Evolutionary conservation across 495 filamentous ascomycete species (phyloP).

Genomic region (Staphylotrichum longicolle): DNA sequence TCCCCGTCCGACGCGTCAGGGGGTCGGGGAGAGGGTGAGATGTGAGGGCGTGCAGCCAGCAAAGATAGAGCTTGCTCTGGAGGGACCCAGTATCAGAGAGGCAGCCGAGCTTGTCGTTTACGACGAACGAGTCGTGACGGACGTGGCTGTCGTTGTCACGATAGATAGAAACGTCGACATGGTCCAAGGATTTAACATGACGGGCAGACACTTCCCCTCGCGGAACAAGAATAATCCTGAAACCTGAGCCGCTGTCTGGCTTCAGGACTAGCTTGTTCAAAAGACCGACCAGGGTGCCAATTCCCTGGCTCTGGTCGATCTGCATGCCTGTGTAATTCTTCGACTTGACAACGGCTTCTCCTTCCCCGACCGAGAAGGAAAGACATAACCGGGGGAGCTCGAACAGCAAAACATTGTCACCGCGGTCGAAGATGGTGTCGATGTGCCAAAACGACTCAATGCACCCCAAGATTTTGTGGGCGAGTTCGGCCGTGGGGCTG

Average conservation of each 20-base stretch:
- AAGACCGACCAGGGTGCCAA: constrained; percentile 55
- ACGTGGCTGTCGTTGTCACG: constrained; percentile 17
- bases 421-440: constrained; percentile 15
- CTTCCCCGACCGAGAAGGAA: constrained; percentile 13
- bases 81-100: constrained; percentile 53
- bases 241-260: constrained; percentile 5
- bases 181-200: constrained; percentile 24
- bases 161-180: constrained; percentile 45
- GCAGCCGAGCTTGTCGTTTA: constrained; percentile 50
- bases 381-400: constrained; percentile 19
- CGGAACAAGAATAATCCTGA: constrained; percentile 54
- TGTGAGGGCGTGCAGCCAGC: constrained; percentile 62
- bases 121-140: constrained; percentile 38
- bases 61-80: constrained; percentile 52
- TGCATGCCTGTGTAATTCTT: constrained; percentile 42
- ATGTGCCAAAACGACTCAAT: constrained; percentile 12
- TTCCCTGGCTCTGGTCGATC: constrained; percentile 50
- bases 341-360: constrained; percentile 13
- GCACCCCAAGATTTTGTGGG: constrained; percentile 3
- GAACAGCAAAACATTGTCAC: not conserved
- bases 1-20: constrained; percentile 58
- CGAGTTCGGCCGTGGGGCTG: not conserved
- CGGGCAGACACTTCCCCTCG: constrained; percentile 38
- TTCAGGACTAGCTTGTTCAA: constrained; percentile 51
- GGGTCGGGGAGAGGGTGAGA: constrained; percentile 57